Base-by-base conservation (phyloP, 208 protist species). In the Leishmania tropica region DNA sequence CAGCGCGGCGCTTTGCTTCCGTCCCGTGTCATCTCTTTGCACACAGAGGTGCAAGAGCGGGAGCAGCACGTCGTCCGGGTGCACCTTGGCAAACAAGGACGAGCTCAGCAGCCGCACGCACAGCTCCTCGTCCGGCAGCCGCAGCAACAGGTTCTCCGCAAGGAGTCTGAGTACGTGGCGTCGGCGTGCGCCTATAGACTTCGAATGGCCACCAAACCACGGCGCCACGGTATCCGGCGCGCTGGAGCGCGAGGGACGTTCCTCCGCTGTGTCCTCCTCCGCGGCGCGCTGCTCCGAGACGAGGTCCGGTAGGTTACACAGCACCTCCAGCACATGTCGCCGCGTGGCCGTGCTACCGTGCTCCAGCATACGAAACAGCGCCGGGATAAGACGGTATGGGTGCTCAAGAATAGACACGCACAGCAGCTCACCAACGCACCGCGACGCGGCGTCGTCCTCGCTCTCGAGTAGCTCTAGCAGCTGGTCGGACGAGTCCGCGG, bases 121-220 rank as follows among this genome's bases (percentile, higher is more conserved):
- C 45, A 97, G 79, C 81, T 97, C 92, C 54, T 95, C 92, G 67
- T 97, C 94, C 19, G 94, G 81, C 13, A 97, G 80, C 42, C 90
- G 91, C 35, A 95, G 64, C 19, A 97, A 76, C 42, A 97, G 79
- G 53, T 97, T 88, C 77, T 96, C 89, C 15, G 94, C 89, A 0
- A 97, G 83, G 28, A 94, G 60, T 7, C 93, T 87, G 68, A 96
- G 79, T 48, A 95, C 81, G 11, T 91, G 87, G n/a, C 91, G 89
- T 54, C 87, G 90, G 31, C 80, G 72, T 11, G 87, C 84, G 5
- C 19, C 47, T 37, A 6, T 6, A 79, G 54, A 45, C 5, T 31
- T 37, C 47, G n/a, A 56, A 47, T 24, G 37, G 1, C 21, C 24
- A 37, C 15, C 40, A 48, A 11, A 11, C 40, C 3, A 64, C 54